Base-by-base conservation (phyloP, 2,329 filamentous ascomycete species). In the Beauveria brongniartii region DNA sequence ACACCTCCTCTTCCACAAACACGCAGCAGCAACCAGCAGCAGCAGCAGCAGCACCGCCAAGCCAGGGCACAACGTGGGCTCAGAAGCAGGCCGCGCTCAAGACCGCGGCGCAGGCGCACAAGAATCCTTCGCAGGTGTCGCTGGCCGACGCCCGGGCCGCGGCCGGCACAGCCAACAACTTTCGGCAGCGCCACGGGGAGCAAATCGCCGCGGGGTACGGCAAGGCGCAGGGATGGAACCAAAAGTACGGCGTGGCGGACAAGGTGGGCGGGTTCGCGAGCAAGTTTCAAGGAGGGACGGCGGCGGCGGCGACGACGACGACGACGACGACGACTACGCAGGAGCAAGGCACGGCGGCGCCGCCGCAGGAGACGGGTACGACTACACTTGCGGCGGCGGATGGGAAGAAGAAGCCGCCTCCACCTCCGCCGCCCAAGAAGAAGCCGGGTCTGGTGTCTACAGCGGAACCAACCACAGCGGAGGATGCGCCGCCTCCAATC, bases 141-240 rank as follows among this genome's bases (percentile, higher is more conserved):
- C 64, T 86, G 2, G 74, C 82, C 5, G 85, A 90, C 67, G 78
- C 82, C 9, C 78, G 77, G 62, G 73, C 78, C 44, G 82, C 85
- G 16, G 86, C 83, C 1, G 77, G 78, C 30, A 88, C 85, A 43
- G 81, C 82, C 44, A 86, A 84, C 64, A 87, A 88, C 68, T 89
- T 91, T 71, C 84, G 86, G 16, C 83, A 90, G 69, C 76, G 86
- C 30, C 87, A 91, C 67, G 83, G 86, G 3, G 87, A 87, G 20
- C 85, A 90, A 69, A 82, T 89, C 6, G 80, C 82, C 1, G 74
- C 82, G 6, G 87, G 87, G 0, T 78, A 80, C 67, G 76, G 79
- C 67, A 79, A 78, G 22, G 85, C 85, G 4, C 82, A 80, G 63
- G 76, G 74, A 1, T 66, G 87, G 60, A 83, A 85, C 59, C 80